These are phyloP conservation scores for Kuraishia cidri DNA, from an alignment of 805 yeast species.

Conservation along the genomic window DNA sequence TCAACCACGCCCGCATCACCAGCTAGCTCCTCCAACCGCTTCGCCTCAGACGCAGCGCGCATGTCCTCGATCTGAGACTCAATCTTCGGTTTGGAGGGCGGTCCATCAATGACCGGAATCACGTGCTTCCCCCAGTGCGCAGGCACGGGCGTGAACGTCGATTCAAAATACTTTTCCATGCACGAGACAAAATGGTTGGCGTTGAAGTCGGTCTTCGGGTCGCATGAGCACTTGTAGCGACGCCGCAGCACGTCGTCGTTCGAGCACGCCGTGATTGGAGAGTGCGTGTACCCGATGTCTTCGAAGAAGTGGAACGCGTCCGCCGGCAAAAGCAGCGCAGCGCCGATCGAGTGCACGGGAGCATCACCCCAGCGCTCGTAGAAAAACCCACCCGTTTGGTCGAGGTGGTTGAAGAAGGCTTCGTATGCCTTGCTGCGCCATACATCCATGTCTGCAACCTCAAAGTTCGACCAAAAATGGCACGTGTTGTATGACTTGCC, in stretches of 20 bases:
- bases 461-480: conserved; percentile 80
- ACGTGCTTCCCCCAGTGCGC: conserved; percentile 16
- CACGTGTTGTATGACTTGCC: conserved; percentile 65
- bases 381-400: conserved; percentile 66
- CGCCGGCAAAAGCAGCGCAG: conserved; percentile 46
- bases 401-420: conserved; percentile 54
- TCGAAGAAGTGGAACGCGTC: conserved; percentile 61
- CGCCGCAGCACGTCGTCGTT: conserved; percentile 16
- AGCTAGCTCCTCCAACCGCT: neutral
- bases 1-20: neutral
- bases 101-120: conserved; percentile 12
- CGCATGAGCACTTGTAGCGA: conserved; percentile 25
- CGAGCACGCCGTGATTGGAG: conserved; percentile 36
- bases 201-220: conserved; percentile 26
- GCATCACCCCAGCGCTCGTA: conserved; percentile 95
- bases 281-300: conserved; percentile 68
- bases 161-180: conserved; percentile 13
- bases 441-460: conserved; percentile 63
- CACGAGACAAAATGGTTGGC: conserved; percentile 3
- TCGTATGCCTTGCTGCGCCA: conserved; percentile 51
- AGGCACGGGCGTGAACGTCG: conserved; percentile 19
- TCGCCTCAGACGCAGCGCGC: neutral
- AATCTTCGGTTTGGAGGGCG: conserved; percentile 9
- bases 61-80: neutral
- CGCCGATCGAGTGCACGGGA: conserved; percentile 76